phyloP scores from a whole-genome alignment of 2,329 filamentous ascomycete genomes.

The Verticillium alfalfae region DNA sequence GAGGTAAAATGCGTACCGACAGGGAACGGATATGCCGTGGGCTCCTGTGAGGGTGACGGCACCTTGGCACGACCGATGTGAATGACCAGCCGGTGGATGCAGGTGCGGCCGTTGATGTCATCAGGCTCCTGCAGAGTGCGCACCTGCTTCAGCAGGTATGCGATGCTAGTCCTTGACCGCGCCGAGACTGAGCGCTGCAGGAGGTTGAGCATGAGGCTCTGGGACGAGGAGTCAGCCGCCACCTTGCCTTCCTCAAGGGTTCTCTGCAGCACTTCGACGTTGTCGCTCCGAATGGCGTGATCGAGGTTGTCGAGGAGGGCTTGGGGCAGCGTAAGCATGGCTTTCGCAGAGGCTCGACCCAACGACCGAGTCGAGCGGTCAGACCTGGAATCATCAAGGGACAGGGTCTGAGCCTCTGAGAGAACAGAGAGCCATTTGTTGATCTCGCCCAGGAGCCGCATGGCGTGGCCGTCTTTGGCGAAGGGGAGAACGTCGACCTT shows the following conservation, averaged over 20 bases:
- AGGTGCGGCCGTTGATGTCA: constrained; percentile 91
- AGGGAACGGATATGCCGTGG: constrained; percentile 43
- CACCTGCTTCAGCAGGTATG: constrained; percentile 63
- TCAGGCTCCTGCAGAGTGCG: constrained; percentile 76
- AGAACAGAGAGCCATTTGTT: constrained; percentile 89
- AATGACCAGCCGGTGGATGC: constrained; percentile 87
- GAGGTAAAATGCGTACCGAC: constrained; percentile 51
- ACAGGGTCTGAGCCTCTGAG: constrained; percentile 63
- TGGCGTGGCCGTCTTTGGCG: constrained; percentile 61
- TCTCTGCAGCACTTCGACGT: constrained; percentile 49
- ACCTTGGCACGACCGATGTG: constrained; percentile 76
- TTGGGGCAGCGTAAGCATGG: constrained; percentile 66
- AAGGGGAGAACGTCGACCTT: constrained; percentile 89
- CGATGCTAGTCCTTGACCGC: constrained; percentile 63
- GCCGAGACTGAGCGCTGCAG: constrained; percentile 72
- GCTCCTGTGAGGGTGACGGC: constrained; percentile 37
- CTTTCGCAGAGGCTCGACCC: constrained; percentile 69
- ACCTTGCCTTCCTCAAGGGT: constrained; percentile 52
- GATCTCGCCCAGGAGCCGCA: constrained; percentile 53
- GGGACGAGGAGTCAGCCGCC: constrained; percentile 44
- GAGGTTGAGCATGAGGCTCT: constrained; percentile 71
- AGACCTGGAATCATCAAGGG: constrained; percentile 66
- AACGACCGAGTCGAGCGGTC: constrained; percentile 71
- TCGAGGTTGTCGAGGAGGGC: constrained; percentile 67
- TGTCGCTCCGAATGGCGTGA: constrained; percentile 63